These are phyloP conservation scores for Stephanodiscus minutulus DNA, from an alignment of 108 stramenopile genomes.

Conservation along the genomic window DNA sequence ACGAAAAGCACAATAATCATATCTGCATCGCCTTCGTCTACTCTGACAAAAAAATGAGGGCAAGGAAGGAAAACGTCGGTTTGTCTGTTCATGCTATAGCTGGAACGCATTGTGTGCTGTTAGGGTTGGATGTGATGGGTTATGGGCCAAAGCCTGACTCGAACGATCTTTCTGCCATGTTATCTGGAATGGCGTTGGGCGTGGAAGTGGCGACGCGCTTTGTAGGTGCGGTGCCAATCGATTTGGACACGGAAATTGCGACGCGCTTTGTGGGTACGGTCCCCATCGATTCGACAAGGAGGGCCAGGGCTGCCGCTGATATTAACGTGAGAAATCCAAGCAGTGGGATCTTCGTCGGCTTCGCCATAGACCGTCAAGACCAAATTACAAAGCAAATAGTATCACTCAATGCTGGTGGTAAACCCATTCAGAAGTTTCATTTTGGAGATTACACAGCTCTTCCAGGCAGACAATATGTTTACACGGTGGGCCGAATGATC, in stretches of 20 bases:
- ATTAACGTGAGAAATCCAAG: conserved; percentile 9
- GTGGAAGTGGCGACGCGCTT: not conserved
- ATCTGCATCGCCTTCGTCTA: not conserved
- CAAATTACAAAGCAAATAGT: conserved; percentile 10
- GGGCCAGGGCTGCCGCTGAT: not conserved
- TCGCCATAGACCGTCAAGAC: conserved; percentile 36
- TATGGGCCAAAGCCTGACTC: not conserved
- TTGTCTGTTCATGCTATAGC: conserved; percentile 24
- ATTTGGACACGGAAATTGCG: not conserved
- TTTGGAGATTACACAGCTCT: conserved; percentile 41
- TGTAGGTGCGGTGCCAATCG: not conserved
- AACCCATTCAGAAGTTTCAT: conserved; percentile 40
- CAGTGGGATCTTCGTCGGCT: conserved; percentile 24
- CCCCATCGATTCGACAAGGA: not conserved
- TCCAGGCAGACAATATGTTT: conserved; percentile 25
- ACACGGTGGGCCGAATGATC: conserved; percentile 38
- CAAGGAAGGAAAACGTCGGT: conserved; percentile 15
- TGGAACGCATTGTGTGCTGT: conserved; percentile 17
- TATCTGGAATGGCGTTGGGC: conserved; percentile 2
- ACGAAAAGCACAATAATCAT: not conserved
- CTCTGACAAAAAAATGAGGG: conserved; percentile 7
- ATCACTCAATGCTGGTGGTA: conserved; percentile 31
- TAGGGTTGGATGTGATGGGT: conserved; percentile 25
- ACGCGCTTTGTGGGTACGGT: not conserved
- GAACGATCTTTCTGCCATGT: not conserved